phyloP scores from a whole-genome alignment of 257 asterid species.

The Osmanthus fragrans region DNA sequence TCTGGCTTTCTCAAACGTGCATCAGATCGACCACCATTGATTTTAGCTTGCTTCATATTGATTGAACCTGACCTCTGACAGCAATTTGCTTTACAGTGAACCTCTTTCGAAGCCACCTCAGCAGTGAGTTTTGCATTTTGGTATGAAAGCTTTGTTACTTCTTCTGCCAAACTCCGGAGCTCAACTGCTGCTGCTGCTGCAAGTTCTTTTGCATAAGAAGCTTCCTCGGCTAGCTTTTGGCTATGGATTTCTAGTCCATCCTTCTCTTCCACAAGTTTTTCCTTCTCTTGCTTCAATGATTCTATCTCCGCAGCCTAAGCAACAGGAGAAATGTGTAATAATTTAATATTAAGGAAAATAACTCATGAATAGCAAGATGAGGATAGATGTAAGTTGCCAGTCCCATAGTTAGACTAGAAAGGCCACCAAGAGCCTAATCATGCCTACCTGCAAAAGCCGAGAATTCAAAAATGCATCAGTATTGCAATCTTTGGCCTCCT shows the following conservation, averaged over 20 bases:
- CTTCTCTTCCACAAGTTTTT: constrained; percentile 55
- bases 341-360: constrained; percentile 2
- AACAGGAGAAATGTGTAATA: constrained; percentile 21
- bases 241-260: constrained; percentile 59
- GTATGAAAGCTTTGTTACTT: constrained; percentile 78
- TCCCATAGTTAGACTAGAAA: not conserved
- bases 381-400: not conserved
- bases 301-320: constrained; percentile 73
- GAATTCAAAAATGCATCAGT: constrained; percentile 43
- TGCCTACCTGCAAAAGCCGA: constrained; percentile 56
- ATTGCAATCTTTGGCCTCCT: constrained; percentile 38
- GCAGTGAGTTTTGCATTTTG: constrained; percentile 64
- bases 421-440: constrained; percentile 2
- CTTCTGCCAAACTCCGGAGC: constrained; percentile 79
- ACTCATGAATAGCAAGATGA: not conserved
- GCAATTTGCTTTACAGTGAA: constrained; percentile 43
- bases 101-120: constrained; percentile 46
- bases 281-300: constrained; percentile 69
- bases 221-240: constrained; percentile 65
- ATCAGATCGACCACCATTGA: constrained; percentile 31
- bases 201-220: constrained; percentile 75
- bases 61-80: constrained; percentile 43
- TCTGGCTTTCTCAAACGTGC: constrained; percentile 39
- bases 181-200: constrained; percentile 89
- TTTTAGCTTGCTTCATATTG: constrained; percentile 39